Evolutionary conservation across 352 stramenopile species (phyloP).

Genomic region (Blastocystis sp.): DNA sequence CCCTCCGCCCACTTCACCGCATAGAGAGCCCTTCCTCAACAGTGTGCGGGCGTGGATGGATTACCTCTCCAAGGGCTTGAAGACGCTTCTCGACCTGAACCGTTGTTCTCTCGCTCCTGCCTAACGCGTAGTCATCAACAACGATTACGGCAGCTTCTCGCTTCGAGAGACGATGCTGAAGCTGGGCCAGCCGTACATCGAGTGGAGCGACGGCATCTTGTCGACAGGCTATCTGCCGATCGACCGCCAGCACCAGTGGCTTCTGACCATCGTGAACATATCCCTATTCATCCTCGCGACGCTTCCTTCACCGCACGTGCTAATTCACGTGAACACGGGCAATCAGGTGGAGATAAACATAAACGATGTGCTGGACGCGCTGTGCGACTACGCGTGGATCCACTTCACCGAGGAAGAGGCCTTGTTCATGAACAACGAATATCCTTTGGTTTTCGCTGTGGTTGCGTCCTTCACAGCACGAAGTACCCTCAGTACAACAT

Average conservation of each 20-base stretch:
- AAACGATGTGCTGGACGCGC: slow-evolving; percentile 53
- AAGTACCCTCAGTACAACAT: slow-evolving; percentile 52
- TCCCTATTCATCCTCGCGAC: neutral
- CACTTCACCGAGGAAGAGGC: slow-evolving; percentile 69
- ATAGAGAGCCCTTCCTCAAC: slow-evolving; percentile 42
- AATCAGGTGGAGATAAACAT: slow-evolving; percentile 55
- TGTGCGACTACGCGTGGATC: slow-evolving; percentile 60
- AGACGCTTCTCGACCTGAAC: slow-evolving; percentile 56
- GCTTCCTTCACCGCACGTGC: slow-evolving; percentile 26
- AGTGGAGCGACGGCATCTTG: slow-evolving; percentile 67
- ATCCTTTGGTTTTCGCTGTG: slow-evolving; percentile 13
- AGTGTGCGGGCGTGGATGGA: slow-evolving; percentile 38
- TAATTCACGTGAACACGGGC: slow-evolving; percentile 68
- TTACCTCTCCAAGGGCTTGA: slow-evolving; percentile 47
- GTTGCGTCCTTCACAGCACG: slow-evolving; percentile 1
- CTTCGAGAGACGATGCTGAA: slow-evolving; percentile 57
- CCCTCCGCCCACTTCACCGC: neutral
- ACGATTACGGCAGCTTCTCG: slow-evolving; percentile 51
- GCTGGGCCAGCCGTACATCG: slow-evolving; percentile 59
- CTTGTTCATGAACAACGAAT: slow-evolving; percentile 61
- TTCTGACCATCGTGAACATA: slow-evolving; percentile 69
- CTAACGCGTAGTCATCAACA: slow-evolving; percentile 41
- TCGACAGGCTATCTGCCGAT: slow-evolving; percentile 63
- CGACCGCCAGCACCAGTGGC: slow-evolving; percentile 65
- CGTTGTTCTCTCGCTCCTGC: neutral